Evolutionary conservation across 129 eudicot genomes (phyloP), one percentile per base, ranked within the genome.

Genomic region (Artemisia tridentata): DNA sequence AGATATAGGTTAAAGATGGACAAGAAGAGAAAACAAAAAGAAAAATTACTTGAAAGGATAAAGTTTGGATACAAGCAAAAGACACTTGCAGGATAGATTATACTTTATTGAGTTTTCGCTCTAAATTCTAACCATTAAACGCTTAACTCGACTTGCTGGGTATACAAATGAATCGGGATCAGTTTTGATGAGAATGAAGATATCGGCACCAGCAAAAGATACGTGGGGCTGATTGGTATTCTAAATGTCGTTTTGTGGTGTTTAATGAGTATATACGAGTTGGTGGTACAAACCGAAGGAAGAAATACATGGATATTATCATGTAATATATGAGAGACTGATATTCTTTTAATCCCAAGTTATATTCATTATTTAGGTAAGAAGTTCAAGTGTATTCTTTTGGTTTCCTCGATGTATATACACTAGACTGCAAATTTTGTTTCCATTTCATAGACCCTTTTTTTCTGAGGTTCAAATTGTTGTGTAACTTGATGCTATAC

Each of bases 1-100:
- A 85, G 97, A 55, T 93, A 93, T 72, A 80, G 99, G 73, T 15
- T 72, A 43, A 93, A 93, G 67, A 93, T 93, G 99, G 97, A 93
- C 78, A 93, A 90, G 81, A 93, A 93, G 67, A 88, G 97, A 78
- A 93, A 87, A 88, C 86, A 80, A 7, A 90, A 77, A 79, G 99
- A 93, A 82, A 93, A 87, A 78, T 56, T 90, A 71, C 62, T 82
- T 1, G 97, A 89, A 62, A 81, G 99, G 69, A 57, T 82, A 79
- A 79, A 75, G 80, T 54, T 78, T 53, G 99, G 99, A 19, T 93
- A 93, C 78, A 86, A 74, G 67, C 99, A 93, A 83, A 90, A 84
- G 74, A 66, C 99, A 46, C 88, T 93, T 38, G 96, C 88, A 72
- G 76, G 88, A 54, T 91, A 87, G 85, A 63, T 75, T 20, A 3